phyloP scores from a whole-genome alignment of 1,284 basidiomycete species.

The Pascua guehoae region DNA sequence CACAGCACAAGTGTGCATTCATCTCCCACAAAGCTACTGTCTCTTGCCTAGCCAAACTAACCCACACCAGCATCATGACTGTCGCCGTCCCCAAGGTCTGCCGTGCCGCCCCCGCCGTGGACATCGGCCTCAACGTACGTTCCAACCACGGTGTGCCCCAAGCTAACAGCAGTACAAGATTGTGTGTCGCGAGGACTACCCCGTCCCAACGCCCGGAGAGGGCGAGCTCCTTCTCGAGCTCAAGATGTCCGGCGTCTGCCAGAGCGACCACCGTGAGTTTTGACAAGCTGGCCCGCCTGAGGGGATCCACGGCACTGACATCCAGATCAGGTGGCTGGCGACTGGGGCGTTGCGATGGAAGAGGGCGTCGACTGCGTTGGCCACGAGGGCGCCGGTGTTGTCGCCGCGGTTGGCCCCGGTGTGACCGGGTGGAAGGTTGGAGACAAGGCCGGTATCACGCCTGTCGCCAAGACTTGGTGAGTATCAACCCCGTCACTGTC shows the following conservation, averaged over 20 bases:
- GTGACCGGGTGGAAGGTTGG: constrained; percentile 18
- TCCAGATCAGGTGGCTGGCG: constrained; percentile 14
- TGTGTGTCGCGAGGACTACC: constrained; percentile 17
- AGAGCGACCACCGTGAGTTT: constrained; percentile 21
- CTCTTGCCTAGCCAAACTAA: no score
- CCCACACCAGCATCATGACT: constrained; percentile 5
- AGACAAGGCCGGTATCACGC: constrained; percentile 16
- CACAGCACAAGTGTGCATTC: no score
- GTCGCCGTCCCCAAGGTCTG: constrained; percentile 14
- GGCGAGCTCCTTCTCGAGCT: constrained; percentile 20
- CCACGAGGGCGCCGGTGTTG: constrained; percentile 20
- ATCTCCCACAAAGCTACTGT: no score
- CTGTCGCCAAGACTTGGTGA: constrained; percentile 10
- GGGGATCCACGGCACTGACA: not conserved
- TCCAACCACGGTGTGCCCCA: no score
- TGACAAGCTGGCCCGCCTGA: not conserved
- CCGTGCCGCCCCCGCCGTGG: constrained; percentile 16
- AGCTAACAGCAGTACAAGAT: constrained; percentile 16
- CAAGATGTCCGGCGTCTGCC: constrained; percentile 18
- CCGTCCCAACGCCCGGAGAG: constrained; percentile 15
- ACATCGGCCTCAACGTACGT: constrained; percentile 12
- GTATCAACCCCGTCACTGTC: no score
- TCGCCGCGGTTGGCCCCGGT: constrained; percentile 15
- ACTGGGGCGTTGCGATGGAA: constrained; percentile 10
- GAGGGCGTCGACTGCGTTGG: constrained; percentile 17